A percentile compares a stretch with the other conserved stretches of the same genome.
Conservation (phyloP, 2,329 filamentous ascomycete genomes). For the Akanthomyces uredinophilus region DNA sequence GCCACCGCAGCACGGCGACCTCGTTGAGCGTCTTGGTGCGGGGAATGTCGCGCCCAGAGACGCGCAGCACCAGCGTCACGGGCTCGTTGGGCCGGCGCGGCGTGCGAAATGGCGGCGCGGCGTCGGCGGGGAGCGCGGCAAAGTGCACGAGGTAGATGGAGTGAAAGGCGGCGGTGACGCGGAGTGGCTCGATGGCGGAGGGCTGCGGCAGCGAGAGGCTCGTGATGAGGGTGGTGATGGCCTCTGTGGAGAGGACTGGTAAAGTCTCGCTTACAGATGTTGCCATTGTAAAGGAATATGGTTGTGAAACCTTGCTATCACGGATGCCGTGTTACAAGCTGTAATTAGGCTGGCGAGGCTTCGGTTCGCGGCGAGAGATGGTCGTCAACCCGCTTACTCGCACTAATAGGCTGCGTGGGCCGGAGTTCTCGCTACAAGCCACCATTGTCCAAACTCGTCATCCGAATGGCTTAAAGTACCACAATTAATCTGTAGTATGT, state of each 20-base stretch:
- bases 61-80: conserved; percentile 26
- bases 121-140: background rate
- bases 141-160: conserved; percentile 24
- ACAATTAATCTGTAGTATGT: background rate
- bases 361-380: background rate
- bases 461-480: background rate
- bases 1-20: conserved; percentile 30
- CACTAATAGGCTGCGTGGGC: background rate
- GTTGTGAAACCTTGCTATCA: background rate
- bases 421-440: background rate
- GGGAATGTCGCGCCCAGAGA: conserved; percentile 31
- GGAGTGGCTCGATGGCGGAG: conserved; percentile 15
- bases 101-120: background rate
- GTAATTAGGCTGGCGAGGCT: background rate
- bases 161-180: conserved; percentile 23
- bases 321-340: background rate
- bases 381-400: background rate
- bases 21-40: conserved; percentile 34
- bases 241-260: conserved; percentile 26
- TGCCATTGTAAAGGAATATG: background rate
- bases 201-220: conserved; percentile 19
- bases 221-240: conserved; percentile 18
- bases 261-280: background rate
- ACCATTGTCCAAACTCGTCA: background rate
- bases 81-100: background rate